phyloP scores from a whole-genome alignment of 306 rosid genomes.

The Quercus parvula region DNA sequence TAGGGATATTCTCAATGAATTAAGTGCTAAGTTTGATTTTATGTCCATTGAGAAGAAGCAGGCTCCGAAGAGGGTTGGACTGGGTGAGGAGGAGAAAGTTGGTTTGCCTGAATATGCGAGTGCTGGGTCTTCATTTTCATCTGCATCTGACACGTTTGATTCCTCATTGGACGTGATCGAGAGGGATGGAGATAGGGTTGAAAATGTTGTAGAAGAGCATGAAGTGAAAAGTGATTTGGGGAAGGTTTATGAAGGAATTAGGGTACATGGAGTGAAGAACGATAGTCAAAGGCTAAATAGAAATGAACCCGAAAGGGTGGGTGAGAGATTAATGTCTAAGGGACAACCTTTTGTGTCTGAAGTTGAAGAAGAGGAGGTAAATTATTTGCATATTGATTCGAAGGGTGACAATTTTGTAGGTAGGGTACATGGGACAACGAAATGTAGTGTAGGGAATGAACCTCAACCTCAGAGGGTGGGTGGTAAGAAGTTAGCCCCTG shows the following conservation, averaged over 20 bases:
- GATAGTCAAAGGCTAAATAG: neutral
- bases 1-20: constrained; percentile 68
- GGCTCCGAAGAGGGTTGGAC: constrained; percentile 10
- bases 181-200: constrained; percentile 5
- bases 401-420: neutral
- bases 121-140: constrained; percentile 58
- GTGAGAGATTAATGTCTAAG: constrained; percentile 3
- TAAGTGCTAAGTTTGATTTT: constrained; percentile 68
- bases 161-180: constrained; percentile 27
- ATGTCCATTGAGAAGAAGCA: constrained; percentile 62
- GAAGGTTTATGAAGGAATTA: neutral
- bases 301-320: constrained; percentile 9
- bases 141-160: constrained; percentile 24
- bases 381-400: neutral
- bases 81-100: constrained; percentile 24
- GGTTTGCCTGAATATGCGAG: constrained; percentile 37
- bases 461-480: constrained; percentile 1
- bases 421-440: neutral
- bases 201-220: neutral
- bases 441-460: constrained; percentile 6
- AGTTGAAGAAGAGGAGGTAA: neutral
- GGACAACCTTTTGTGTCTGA: constrained; percentile 8
- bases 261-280: neutral
- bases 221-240: neutral
- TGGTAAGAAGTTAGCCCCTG: constrained; percentile 1